A percentile compares a stretch with the other conserved stretches of the same genome.
phyloP scores from a whole-genome alignment of 2,329 filamentous ascomycete species.

The Rhynchosporium graminicola region DNA sequence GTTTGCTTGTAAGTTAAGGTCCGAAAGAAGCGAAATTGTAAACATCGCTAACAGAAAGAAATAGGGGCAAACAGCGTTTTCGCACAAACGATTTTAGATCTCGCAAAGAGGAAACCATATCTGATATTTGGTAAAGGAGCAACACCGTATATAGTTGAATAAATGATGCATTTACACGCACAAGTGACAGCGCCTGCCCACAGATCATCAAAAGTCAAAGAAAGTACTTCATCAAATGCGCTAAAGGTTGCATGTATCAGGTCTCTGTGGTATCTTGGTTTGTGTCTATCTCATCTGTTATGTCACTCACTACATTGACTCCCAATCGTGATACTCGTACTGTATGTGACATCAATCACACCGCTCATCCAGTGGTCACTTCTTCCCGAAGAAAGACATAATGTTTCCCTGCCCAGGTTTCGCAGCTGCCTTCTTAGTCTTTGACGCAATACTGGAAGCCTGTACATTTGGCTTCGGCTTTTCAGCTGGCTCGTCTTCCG shows the following conservation, averaged over 20 bases:
- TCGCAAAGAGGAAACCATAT: slow-evolving; percentile 86
- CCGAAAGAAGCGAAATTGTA: background rate
- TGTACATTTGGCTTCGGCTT: slow-evolving; percentile 55
- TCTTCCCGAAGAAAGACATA: slow-evolving; percentile 91
- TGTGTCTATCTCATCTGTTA: background rate
- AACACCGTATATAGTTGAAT: slow-evolving; percentile 54
- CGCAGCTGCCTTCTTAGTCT: slow-evolving; percentile 55
- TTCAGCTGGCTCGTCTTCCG: slow-evolving; percentile 75
- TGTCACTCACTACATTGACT: too few species aligned
- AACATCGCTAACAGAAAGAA: background rate
- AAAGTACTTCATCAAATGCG: too few species aligned
- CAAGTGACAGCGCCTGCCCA: too few species aligned
- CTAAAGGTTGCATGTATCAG: background rate
- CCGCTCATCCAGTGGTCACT: slow-evolving; percentile 40
- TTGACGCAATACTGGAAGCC: slow-evolving; percentile 43
- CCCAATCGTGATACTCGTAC: too few species aligned
- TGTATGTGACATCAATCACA: too few species aligned
- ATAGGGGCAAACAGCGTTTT: slow-evolving; percentile 91
- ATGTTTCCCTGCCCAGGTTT: slow-evolving; percentile 76
- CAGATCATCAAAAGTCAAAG: too few species aligned
- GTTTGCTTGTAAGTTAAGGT: slow-evolving; percentile 69
- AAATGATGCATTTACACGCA: background rate
- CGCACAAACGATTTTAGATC: slow-evolving; percentile 84
- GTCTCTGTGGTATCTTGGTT: background rate
- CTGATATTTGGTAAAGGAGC: slow-evolving; percentile 73